A percentile compares a stretch with the other conserved stretches of the same genome.
These are phyloP conservation scores for Hibiscus tridactylites DNA, from an alignment of 345 rosid genomes.

Conservation along the genomic window DNA sequence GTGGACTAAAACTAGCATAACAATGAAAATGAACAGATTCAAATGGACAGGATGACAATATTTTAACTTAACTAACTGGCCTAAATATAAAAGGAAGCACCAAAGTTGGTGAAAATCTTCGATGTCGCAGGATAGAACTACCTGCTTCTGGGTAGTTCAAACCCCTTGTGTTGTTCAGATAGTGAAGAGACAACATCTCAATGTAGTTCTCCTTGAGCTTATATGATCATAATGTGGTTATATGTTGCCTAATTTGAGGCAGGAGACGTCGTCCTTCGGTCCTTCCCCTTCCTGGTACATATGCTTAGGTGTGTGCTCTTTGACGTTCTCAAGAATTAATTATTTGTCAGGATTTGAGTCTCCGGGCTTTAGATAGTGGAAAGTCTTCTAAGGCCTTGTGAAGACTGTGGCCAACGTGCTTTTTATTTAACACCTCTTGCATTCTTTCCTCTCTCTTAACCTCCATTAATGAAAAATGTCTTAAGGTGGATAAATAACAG, in stretches of 20 bases:
- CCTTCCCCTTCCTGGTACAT: background rate
- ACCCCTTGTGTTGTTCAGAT: background rate
- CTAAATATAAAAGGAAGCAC: background rate
- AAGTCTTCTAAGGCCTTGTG: background rate
- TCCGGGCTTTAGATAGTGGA: background rate
- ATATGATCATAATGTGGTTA: background rate
- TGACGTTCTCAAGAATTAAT: background rate
- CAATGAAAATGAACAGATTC: background rate
- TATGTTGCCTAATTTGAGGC: background rate
- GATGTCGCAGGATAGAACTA: background rate
- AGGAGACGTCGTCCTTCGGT: background rate
- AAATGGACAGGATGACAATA: background rate
- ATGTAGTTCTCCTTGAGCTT: background rate
- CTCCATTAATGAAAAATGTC: background rate
- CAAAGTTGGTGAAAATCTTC: slow-evolving; percentile 1
- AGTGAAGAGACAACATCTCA: background rate
- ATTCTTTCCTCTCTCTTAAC: background rate
- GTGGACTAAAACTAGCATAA: background rate
- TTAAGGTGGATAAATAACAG: background rate
- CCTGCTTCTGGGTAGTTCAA: background rate
- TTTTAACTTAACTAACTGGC: background rate
- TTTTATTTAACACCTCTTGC: background rate
- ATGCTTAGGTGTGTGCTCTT: background rate
- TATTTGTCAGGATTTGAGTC: background rate
- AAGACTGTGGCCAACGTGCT: background rate